Percentiles rank a stretch among this genome's conserved stretches.
Conservation (phyloP, 1,139 yeast genomes). For the Pichiaceae sp. region DNA sequence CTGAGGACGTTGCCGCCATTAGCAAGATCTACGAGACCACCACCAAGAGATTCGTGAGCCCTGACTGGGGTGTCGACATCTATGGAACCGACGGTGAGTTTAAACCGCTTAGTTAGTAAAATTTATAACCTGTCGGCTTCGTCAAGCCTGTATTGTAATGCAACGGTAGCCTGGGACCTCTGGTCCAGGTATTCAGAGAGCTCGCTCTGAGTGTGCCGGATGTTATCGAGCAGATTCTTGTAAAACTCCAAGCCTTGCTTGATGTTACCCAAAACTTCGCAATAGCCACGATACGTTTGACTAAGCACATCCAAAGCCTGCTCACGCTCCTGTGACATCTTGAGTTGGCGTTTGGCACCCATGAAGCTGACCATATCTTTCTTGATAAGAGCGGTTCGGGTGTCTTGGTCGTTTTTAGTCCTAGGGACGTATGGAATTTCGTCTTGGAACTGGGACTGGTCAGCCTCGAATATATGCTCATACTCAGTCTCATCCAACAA, state of each 20-base stretch:
- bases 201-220: conserved; percentile 37
- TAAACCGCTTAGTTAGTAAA: not conserved
- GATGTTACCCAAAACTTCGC: conserved; percentile 51
- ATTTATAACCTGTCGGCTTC: too few species aligned
- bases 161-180: conserved; percentile 27
- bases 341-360: conserved; percentile 22
- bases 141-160: conserved; percentile 1
- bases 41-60: conserved; percentile 37
- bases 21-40: conserved; percentile 39
- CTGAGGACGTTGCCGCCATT: conserved; percentile 47
- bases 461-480: conserved; percentile 27
- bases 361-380: conserved; percentile 32
- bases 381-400: conserved; percentile 36
- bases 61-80: conserved; percentile 27
- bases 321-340: conserved; percentile 31
- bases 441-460: conserved; percentile 27
- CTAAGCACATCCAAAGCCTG: conserved; percentile 48
- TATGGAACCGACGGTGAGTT: conserved; percentile 5
- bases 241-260: conserved; percentile 69
- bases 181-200: conserved; percentile 47
- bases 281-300: conserved; percentile 41
- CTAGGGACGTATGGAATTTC: conserved; percentile 33
- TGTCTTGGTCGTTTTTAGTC: conserved; percentile 32
- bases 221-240: conserved; percentile 45
- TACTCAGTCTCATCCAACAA: conserved; percentile 24